phyloP scores from a whole-genome alignment of 2,329 filamentous ascomycete genomes.

The Geosmithia putterillii region DNA sequence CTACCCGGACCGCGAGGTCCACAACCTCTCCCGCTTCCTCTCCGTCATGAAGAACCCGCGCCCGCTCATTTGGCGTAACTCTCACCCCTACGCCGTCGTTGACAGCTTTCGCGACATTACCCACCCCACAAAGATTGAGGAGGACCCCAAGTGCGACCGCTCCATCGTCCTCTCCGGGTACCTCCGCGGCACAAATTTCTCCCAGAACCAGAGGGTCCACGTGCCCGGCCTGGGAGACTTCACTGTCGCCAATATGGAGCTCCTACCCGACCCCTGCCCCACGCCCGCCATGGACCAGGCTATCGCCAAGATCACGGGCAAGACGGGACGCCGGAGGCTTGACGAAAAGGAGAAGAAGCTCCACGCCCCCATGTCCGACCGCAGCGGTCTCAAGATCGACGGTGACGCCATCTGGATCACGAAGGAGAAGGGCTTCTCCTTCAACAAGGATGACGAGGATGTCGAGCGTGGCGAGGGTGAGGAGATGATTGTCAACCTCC shows the following conservation, averaged over 20 bases:
- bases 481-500: conserved; percentile 83
- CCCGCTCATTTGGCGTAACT: conserved; percentile 92
- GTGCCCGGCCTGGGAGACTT: conserved; percentile 88
- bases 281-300: conserved; percentile 86
- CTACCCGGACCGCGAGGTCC: conserved; percentile 91
- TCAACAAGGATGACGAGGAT: conserved; percentile 53
- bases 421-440: conserved; percentile 60
- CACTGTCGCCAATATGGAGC: conserved; percentile 71
- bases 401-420: conserved; percentile 92
- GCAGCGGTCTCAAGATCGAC: conserved; percentile 89
- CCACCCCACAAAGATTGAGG: conserved; percentile 81
- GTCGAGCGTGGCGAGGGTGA: conserved; percentile 84
- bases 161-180: conserved; percentile 89
- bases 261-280: conserved; percentile 85
- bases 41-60: conserved; percentile 99
- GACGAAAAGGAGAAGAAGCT: conserved; percentile 96
- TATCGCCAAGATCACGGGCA: conserved; percentile 71
- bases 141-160: conserved; percentile 79
- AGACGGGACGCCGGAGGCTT: conserved; percentile 64
- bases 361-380: conserved; percentile 96
- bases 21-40: conserved; percentile 89
- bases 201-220: conserved; percentile 76
- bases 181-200: conserved; percentile 86
- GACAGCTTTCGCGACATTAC: conserved; percentile 95
- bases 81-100: conserved; percentile 85